Conservation (phyloP, 495 filamentous ascomycete species). For the Parmelia sp. region DNA sequence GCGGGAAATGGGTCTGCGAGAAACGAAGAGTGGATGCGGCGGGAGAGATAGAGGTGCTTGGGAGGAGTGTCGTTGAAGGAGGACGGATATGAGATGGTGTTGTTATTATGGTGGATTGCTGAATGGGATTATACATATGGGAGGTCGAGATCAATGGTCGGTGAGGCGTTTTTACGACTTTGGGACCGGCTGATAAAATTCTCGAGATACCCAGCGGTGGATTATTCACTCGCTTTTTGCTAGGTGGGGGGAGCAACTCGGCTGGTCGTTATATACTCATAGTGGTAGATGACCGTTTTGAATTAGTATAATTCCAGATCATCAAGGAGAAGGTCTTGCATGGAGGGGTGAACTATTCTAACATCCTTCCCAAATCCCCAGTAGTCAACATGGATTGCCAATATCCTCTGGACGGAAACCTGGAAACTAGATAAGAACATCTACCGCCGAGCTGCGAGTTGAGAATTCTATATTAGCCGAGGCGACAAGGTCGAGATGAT, state of each 20-base stretch:
- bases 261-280: background rate
- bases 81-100: constrained; percentile 33
- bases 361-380: no score
- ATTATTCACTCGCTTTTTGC: constrained; percentile 6
- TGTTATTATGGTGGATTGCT: background rate
- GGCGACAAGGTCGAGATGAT: no score
- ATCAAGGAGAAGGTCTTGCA: no score
- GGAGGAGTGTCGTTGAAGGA: constrained; percentile 34
- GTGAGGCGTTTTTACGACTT: background rate
- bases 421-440: no score
- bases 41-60: constrained; percentile 46
- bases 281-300: no score
- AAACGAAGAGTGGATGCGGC: constrained; percentile 44
- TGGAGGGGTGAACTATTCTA: no score
- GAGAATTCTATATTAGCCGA: no score
- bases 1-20: constrained; percentile 52
- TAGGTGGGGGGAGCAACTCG: background rate
- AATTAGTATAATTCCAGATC: no score
- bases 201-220: constrained; percentile 16
- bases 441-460: no score
- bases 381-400: no score
- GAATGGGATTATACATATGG: background rate
- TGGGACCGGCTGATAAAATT: background rate
- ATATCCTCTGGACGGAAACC: no score
- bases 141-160: background rate